Conservation (phyloP, 352 stramenopile species). For the Salisapilia sapeloensis region DNA sequence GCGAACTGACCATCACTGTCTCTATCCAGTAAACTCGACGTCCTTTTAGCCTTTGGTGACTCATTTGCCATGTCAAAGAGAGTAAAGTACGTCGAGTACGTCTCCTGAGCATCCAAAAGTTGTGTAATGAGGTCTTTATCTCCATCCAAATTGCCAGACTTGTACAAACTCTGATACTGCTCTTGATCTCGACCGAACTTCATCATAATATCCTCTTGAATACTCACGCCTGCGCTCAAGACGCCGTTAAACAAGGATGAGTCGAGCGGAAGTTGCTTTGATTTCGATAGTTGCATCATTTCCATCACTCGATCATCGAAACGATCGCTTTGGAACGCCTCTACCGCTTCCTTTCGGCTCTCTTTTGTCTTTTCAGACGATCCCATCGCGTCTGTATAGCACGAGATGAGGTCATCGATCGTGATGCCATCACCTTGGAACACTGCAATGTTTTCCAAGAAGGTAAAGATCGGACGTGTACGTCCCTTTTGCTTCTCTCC, state of each 20-base stretch:
- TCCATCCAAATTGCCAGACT: slow-evolving; percentile 21
- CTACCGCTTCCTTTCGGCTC: slow-evolving; percentile 25
- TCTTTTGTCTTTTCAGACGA: slow-evolving; percentile 11
- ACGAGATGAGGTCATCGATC: slow-evolving; percentile 36
- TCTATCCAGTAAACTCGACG: slow-evolving; percentile 32
- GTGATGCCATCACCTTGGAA: slow-evolving; percentile 19
- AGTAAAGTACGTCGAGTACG: slow-evolving; percentile 47
- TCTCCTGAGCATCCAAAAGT: slow-evolving; percentile 32
- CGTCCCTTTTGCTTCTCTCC: slow-evolving; percentile 4
- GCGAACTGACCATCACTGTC: slow-evolving; percentile 45
- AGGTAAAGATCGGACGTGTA: slow-evolving; percentile 17
- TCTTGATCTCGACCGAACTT: slow-evolving; percentile 69
- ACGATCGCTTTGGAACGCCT: slow-evolving; percentile 17
- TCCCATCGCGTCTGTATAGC: slow-evolving; percentile 35
- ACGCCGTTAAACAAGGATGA: slow-evolving; percentile 80
- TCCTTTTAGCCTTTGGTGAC: not conserved
- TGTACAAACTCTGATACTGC: slow-evolving; percentile 49
- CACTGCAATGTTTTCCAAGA: slow-evolving; percentile 32
- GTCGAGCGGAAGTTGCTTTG: slow-evolving; percentile 62
- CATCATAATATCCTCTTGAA: slow-evolving; percentile 60
- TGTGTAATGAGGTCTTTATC: slow-evolving; percentile 57
- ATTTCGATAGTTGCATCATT: slow-evolving; percentile 65
- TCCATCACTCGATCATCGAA: slow-evolving; percentile 40
- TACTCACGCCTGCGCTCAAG: slow-evolving; percentile 35
- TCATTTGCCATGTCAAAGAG: slow-evolving; percentile 20